These are phyloP conservation scores for Lyophyllum atratum DNA, from an alignment of 768 basidiomycete genomes.

Conservation along the genomic window DNA sequence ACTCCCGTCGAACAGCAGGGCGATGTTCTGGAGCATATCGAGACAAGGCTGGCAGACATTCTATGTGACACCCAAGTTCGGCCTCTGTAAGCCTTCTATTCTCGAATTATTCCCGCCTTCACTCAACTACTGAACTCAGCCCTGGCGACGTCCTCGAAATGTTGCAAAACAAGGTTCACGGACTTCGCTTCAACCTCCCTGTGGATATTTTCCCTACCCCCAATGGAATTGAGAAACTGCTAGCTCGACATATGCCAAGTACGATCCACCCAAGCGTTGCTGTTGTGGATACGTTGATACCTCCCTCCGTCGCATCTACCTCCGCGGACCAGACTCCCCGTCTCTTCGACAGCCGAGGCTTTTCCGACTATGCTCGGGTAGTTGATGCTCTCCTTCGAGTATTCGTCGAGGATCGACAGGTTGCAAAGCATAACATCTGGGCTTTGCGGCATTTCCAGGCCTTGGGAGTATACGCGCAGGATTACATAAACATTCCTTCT, in stretches of 20 bases:
- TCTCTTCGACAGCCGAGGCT: slow-evolving; percentile 50
- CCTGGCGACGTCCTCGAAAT: slow-evolving; percentile 48
- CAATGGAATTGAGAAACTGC: slow-evolving; percentile 46
- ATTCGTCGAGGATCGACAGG: slow-evolving; percentile 59
- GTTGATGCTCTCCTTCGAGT: slow-evolving; percentile 56
- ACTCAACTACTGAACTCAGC: too few species aligned
- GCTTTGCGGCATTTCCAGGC: slow-evolving; percentile 69
- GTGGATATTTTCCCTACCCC: slow-evolving; percentile 54
- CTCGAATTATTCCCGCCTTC: slow-evolving; percentile 2
- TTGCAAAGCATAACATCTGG: slow-evolving; percentile 62
- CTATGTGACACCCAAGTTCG: slow-evolving; percentile 40
- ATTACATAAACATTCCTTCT: slow-evolving; percentile 56
- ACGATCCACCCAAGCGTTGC: slow-evolving; percentile 57
- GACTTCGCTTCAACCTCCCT: slow-evolving; percentile 40
- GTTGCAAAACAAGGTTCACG: slow-evolving; percentile 34
- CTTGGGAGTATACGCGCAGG: slow-evolving; percentile 62
- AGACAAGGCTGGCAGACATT: slow-evolving; percentile 40
- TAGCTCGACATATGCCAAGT: slow-evolving; percentile 44
- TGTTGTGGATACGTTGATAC: slow-evolving; percentile 60
- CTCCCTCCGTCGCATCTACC: slow-evolving; percentile 35
- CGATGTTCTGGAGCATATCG: slow-evolving; percentile 36
- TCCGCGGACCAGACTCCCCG: slow-evolving; percentile 1
- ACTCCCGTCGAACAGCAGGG: slow-evolving; percentile 22
- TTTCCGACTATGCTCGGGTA: slow-evolving; percentile 64
- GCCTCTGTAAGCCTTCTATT: slow-evolving; percentile 31